Evolutionary conservation across 139 green algal genomes (phyloP).

Genomic region (Chlamydomonas schloesseri): DNA sequence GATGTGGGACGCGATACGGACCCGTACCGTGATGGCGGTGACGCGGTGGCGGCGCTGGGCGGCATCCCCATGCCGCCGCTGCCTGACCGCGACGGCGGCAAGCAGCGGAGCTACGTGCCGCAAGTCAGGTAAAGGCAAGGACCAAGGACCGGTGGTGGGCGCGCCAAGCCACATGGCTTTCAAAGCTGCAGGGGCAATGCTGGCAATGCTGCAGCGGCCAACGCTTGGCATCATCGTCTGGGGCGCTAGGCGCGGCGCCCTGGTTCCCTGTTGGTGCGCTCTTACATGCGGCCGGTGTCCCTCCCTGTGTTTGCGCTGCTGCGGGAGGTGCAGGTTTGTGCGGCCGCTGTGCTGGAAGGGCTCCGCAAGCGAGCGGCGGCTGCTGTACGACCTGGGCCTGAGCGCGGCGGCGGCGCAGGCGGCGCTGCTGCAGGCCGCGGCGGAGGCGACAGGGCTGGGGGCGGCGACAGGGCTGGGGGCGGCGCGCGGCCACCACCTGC

Average conservation of each 20-base stretch:
- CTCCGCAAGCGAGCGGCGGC: conserved; percentile 21
- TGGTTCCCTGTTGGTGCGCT: no score
- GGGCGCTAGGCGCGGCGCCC: no score
- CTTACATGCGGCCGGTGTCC: neutral
- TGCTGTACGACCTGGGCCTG: conserved; percentile 32
- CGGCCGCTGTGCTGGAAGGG: conserved; percentile 42
- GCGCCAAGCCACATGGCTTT: no score
- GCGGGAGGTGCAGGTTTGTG: neutral
- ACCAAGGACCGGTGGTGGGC: neutral
- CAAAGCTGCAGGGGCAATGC: no score
- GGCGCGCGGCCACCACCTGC: neutral
- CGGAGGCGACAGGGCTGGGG: neutral
- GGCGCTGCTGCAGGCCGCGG: neutral
- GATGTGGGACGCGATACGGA: no score
- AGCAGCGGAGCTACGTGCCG: neutral
- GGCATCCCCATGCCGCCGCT: conserved; percentile 8
- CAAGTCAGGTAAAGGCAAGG: neutral
- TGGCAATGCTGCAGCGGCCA: no score
- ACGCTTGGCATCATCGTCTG: no score
- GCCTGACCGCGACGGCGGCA: neutral
- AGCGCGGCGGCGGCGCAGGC: conserved; percentile 15
- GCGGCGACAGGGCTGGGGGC: neutral
- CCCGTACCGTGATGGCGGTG: neutral
- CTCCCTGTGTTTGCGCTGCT: neutral
- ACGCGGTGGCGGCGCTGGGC: neutral